phyloP scores from a whole-genome alignment of 2,329 filamentous ascomycete species.

The Fragosphaeria purpurea region DNA sequence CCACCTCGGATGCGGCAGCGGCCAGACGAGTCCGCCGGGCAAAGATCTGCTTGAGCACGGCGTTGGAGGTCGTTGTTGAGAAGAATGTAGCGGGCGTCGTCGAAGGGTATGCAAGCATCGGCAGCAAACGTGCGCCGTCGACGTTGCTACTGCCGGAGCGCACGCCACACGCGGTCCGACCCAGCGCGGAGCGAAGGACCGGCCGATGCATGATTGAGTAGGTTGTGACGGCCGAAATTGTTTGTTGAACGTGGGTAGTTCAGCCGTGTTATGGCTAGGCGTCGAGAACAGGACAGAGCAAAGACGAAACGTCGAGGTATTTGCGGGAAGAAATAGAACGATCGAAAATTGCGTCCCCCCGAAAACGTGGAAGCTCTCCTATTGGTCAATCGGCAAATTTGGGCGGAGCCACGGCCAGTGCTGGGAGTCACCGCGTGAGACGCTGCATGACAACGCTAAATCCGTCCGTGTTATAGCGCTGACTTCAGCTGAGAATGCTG shows the following conservation, averaged over 20 bases:
- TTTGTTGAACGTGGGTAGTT: background rate
- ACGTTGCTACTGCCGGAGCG: background rate
- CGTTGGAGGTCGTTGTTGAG: constrained; percentile 10
- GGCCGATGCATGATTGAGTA: constrained; percentile 11
- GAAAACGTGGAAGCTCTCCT: background rate
- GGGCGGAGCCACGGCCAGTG: too few relatives aligned
- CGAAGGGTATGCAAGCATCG: background rate
- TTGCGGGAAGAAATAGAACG: constrained; percentile 1
- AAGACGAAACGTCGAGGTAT: background rate
- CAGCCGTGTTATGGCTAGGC: background rate
- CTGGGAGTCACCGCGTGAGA: too few relatives aligned
- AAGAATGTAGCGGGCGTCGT: constrained; percentile 4
- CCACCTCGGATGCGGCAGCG: constrained; percentile 16
- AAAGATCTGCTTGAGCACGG: constrained; percentile 8
- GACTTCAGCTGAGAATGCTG: too few relatives aligned
- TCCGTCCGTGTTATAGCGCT: too few relatives aligned
- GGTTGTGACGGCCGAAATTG: background rate
- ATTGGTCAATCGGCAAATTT: constrained; percentile 5
- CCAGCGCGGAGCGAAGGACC: constrained; percentile 11
- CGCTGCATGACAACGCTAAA: too few relatives aligned
- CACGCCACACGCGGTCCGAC: constrained; percentile 2
- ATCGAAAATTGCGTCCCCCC: constrained; percentile 3
- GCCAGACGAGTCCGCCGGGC: constrained; percentile 12
- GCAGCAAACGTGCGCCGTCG: background rate
- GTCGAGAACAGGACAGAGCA: background rate